Conservation (phyloP, 768 basidiomycete genomes). For the Leccinum longicurvipes region DNA sequence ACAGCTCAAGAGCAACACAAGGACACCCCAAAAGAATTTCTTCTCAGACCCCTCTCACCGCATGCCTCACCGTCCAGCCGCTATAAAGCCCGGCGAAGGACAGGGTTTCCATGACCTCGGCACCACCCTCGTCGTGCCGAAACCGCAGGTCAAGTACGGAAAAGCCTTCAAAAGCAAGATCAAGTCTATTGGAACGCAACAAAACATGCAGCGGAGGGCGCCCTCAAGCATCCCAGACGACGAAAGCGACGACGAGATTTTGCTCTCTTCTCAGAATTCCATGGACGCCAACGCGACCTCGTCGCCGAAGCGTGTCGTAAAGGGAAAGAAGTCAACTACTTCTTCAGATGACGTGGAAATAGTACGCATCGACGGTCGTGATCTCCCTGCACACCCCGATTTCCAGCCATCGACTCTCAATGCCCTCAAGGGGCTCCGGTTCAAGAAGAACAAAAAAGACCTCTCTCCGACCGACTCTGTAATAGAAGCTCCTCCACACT, state of each 20-base stretch:
- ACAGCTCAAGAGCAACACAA: not conserved
- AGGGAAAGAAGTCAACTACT: not conserved
- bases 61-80: constrained; percentile 22
- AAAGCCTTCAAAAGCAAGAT: constrained; percentile 9
- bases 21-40: not conserved
- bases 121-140: constrained; percentile 16
- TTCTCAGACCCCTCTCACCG: constrained; percentile 20
- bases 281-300: constrained; percentile 6
- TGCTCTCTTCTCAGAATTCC: constrained; percentile 26
- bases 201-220: not conserved
- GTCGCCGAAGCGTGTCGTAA: constrained; percentile 10
- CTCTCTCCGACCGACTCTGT: not conserved
- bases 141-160: not conserved
- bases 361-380: constrained; percentile 14
- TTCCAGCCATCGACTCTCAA: constrained; percentile 16
- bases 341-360: constrained; percentile 3
- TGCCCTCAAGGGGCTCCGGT: constrained; percentile 18
- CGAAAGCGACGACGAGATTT: constrained; percentile 30
- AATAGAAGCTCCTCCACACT: constrained; percentile 11
- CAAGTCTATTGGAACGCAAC: not conserved
- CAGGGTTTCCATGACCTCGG: constrained; percentile 25
- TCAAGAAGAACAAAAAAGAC: constrained; percentile 35
- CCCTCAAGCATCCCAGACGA: not conserved
- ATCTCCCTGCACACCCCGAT: constrained; percentile 21
- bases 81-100: constrained; percentile 26